These are phyloP conservation scores for Amaranthus cruentus DNA, from an alignment of 148 eudicot species.

Conservation along the genomic window DNA sequence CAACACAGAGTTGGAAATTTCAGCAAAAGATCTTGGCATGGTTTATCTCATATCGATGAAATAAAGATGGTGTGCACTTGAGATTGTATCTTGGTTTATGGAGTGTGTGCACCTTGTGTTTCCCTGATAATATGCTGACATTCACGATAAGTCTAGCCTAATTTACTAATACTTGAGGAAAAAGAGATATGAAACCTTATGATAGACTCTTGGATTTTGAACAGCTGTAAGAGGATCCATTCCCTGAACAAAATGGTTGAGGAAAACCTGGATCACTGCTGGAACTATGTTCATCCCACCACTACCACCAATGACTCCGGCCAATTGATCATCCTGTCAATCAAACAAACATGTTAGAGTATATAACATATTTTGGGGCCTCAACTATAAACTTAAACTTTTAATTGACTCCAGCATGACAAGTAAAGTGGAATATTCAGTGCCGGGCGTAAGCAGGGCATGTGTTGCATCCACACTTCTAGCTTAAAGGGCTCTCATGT, in stretches of 20 bases:
- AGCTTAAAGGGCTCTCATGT: too few relatives aligned
- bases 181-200: conserved; percentile 41
- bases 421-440: too few relatives aligned
- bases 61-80: neutral
- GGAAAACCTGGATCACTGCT: conserved; percentile 73
- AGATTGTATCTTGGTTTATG: neutral
- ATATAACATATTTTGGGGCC: too few relatives aligned
- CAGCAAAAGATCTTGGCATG: neutral
- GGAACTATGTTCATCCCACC: conserved; percentile 79
- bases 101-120: too few relatives aligned
- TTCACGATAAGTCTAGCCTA: too few relatives aligned
- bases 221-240: conserved; percentile 76
- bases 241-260: conserved; percentile 64
- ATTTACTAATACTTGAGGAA: too few relatives aligned
- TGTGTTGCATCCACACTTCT: too few relatives aligned
- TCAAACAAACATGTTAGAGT: neutral
- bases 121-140: neutral
- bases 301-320: conserved; percentile 88
- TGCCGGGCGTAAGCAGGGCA: too few relatives aligned
- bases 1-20: neutral
- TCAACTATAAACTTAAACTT: too few relatives aligned
- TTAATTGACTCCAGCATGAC: too few relatives aligned
- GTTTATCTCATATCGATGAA: neutral
- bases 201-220: conserved; percentile 83
- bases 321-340: conserved; percentile 64